phyloP scores from a whole-genome alignment of 768 basidiomycete species.

The Chalciporus chontae region DNA sequence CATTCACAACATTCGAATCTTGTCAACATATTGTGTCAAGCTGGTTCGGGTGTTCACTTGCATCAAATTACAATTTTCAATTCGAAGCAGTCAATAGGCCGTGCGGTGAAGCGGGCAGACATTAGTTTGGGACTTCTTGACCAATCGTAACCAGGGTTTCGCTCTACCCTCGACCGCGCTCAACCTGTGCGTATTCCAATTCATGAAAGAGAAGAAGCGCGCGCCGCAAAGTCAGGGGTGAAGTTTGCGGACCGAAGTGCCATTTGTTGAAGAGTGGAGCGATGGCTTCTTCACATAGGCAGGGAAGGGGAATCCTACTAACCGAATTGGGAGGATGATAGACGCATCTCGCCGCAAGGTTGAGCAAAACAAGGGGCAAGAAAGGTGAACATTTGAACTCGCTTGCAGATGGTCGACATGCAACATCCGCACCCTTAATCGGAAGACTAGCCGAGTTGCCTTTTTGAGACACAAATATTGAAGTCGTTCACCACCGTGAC shows the following conservation, averaged over 20 bases:
- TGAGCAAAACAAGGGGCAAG: no score
- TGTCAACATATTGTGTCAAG: constrained; percentile 12
- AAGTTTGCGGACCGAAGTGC: constrained; percentile 5
- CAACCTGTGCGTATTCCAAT: constrained; percentile 31
- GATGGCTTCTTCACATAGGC: constrained; percentile 3
- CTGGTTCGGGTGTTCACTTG: constrained; percentile 8
- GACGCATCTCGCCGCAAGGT: no score
- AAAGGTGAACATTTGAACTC: background rate
- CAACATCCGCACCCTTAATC: constrained; percentile 12
- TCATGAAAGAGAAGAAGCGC: constrained; percentile 17
- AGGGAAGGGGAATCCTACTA: background rate
- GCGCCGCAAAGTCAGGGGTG: constrained; percentile 9
- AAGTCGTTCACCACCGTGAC: constrained; percentile 8
- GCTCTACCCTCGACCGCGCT: constrained; percentile 27
- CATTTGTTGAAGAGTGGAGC: constrained; percentile 21
- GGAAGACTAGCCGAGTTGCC: constrained; percentile 10
- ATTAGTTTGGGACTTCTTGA: constrained; percentile 9
- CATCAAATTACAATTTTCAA: constrained; percentile 29
- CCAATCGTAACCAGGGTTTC: constrained; percentile 17
- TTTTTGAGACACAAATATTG: constrained; percentile 12
- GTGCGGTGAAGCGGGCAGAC: constrained; percentile 12
- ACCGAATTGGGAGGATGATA: constrained; percentile 1
- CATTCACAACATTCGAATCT: background rate
- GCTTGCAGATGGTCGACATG: constrained; percentile 5
- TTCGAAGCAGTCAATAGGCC: constrained; percentile 25